Base-by-base conservation (phyloP, 2,329 filamentous ascomycete species). In the Aquanectria penicillioides region DNA sequence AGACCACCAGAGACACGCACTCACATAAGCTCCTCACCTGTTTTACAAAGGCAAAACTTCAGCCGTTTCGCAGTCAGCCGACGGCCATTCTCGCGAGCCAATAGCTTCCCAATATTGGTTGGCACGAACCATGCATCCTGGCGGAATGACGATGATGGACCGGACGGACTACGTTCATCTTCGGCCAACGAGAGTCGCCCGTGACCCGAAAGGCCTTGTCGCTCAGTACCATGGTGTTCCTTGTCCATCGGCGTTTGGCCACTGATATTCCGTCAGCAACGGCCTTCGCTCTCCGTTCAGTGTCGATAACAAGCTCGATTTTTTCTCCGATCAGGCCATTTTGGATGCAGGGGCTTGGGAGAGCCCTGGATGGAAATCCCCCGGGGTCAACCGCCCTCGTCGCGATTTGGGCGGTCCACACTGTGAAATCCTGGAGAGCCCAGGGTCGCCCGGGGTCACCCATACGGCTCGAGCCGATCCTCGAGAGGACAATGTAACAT, bases 71-170 rank as follows among this genome's bases (percentile, higher is more conserved):
- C 36, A 33, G 34, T 53, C 34, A 46, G 40, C 36, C 26, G 36
- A 43, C 13, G 15, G 23, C 23, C 33, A 34, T 11, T 22, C 41
- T 26, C 34, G 26, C 49, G 50, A 52, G 50, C 43, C 56, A 59
- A 59, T 55, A 38, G 50, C 49, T 55, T 37, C 28, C 28, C 36
- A 34, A 54, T 47, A 43, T 48, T n/a, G 36, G 41, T 54, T 48
- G 48, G 41, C 36, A 53, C 28, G 36, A 48, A 53, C 48, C 48
- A 49, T 34, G 49, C 29, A 55, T 54, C 56, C 56, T 44, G 54
- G 56, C 28, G 22, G 11, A 26, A 49, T 26, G 37, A 43, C 25
- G 36, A 36, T 48, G 18, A 25, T 48, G n/a, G 29, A 26, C 44
- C 29, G 43, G 52, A 37, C 36, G 40, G 44, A 15, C 13, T 40